Conservation (phyloP, 2,329 filamentous ascomycete genomes). For the Kalmusia sp. region DNA sequence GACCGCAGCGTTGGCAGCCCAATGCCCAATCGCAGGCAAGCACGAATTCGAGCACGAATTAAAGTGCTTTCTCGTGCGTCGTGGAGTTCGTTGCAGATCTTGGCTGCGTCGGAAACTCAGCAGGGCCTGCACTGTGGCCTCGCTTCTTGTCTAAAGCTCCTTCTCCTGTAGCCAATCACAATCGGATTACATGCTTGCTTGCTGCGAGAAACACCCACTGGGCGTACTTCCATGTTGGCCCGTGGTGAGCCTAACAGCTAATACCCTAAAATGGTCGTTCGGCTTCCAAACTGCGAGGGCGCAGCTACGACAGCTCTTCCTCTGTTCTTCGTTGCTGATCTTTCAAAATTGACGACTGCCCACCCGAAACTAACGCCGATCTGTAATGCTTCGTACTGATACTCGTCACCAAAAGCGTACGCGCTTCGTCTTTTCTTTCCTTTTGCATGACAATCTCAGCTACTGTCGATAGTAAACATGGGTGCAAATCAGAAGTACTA, state of each 20-base stretch:
- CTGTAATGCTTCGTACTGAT: not conserved
- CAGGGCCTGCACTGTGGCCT: not conserved
- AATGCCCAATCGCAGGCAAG: not conserved
- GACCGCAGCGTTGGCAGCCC: not conserved
- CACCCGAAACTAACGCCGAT: not conserved
- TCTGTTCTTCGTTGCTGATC: not conserved
- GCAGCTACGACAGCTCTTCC: not conserved
- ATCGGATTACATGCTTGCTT: not conserved
- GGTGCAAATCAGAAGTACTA: slow-evolving; percentile 28
- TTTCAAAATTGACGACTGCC: not conserved
- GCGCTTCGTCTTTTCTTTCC: not conserved
- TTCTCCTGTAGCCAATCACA: not conserved
- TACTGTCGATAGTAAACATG: slow-evolving; percentile 17
- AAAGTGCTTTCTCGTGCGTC: not conserved
- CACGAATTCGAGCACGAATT: not conserved
- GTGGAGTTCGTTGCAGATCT: too few species aligned
- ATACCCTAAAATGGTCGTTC: not conserved
- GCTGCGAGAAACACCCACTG: not conserved
- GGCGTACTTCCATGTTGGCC: slow-evolving; percentile 1
- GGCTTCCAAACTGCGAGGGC: not conserved
- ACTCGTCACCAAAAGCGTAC: not conserved
- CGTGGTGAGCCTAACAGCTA: slow-evolving; percentile 2
- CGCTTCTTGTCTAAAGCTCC: not conserved
- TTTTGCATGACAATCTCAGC: not conserved
- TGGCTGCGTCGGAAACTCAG: not conserved